A percentile compares a stretch with the other conserved stretches of the same genome.
These are phyloP conservation scores for Yarrowia keelungensis DNA, from an alignment of 805 yeast species.

Conservation along the genomic window DNA sequence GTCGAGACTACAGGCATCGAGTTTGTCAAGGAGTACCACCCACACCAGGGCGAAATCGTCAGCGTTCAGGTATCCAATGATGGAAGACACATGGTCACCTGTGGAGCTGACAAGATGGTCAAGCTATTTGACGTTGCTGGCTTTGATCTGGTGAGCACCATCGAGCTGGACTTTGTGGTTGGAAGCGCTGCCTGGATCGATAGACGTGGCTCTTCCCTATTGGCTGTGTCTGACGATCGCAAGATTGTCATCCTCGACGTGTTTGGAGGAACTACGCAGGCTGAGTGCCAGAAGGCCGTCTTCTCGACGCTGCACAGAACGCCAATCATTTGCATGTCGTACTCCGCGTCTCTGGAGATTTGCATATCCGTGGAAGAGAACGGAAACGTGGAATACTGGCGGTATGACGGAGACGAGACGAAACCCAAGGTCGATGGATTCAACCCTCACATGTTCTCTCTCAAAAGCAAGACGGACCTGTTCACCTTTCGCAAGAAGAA, in stretches of 20 bases:
- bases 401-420: slow-evolving; percentile 41
- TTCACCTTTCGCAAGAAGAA: slow-evolving; percentile 52
- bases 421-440: slow-evolving; percentile 40
- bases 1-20: slow-evolving; percentile 43
- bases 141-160: slow-evolving; percentile 52
- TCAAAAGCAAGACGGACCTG: slow-evolving; percentile 54
- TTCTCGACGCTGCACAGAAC: slow-evolving; percentile 4
- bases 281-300: slow-evolving; percentile 3
- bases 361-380: slow-evolving; percentile 47
- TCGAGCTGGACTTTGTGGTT: slow-evolving; percentile 48
- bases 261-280: not conserved
- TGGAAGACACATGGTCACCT: slow-evolving; percentile 47
- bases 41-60: slow-evolving; percentile 40
- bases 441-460: slow-evolving; percentile 48
- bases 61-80: slow-evolving; percentile 33
- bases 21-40: slow-evolving; percentile 49
- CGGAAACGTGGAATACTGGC: slow-evolving; percentile 54
- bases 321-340: slow-evolving; percentile 41
- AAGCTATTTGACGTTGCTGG: slow-evolving; percentile 51
- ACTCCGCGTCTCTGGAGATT: slow-evolving; percentile 45
- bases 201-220: slow-evolving; percentile 35
- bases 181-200: slow-evolving; percentile 46
- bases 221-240: slow-evolving; percentile 43
- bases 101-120: slow-evolving; percentile 42
- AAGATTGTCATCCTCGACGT: slow-evolving; percentile 10